Conservation (phyloP, 345 rosid genomes). For the Microthlaspi erraticum region DNA sequence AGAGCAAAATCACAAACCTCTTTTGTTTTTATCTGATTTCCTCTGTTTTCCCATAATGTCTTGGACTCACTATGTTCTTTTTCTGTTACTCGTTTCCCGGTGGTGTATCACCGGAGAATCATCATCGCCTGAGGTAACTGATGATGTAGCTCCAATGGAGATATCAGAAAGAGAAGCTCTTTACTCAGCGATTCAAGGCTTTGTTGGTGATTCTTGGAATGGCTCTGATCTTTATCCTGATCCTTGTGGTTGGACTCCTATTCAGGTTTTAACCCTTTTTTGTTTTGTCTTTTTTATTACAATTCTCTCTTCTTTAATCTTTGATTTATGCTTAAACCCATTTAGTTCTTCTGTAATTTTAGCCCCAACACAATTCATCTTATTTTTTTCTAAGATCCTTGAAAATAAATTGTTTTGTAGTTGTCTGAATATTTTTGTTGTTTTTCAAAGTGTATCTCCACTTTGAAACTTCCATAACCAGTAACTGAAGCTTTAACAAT, state of each 20-base stretch:
- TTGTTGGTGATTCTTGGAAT: constrained; percentile 85
- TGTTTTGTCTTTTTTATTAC: neutral
- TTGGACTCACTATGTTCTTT: constrained; percentile 30
- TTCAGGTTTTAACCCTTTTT: constrained; percentile 57
- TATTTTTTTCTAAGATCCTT: neutral
- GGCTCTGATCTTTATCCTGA: constrained; percentile 93
- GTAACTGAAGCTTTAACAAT: constrained; percentile 30
- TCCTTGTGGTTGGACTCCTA: constrained; percentile 97
- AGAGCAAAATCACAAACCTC: constrained; percentile 20
- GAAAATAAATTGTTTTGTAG: constrained; percentile 29
- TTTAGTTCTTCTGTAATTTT: neutral
- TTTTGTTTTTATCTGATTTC: neutral
- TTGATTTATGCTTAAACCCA: neutral
- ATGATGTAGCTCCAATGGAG: constrained; percentile 69
- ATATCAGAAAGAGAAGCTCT: constrained; percentile 63
- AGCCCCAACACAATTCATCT: neutral
- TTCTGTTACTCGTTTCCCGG: constrained; percentile 19
- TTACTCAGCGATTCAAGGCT: constrained; percentile 73
- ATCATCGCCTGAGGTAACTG: constrained; percentile 20
- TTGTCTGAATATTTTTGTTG: constrained; percentile 32
- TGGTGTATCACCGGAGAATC: constrained; percentile 24
- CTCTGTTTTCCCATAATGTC: constrained; percentile 26
- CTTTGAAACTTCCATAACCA: constrained; percentile 37
- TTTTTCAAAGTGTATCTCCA: neutral
- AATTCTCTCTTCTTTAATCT: neutral